Evolutionary conservation across 2,329 filamentous ascomycete species (phyloP).

Genomic region (Ascochyta fabae): DNA sequence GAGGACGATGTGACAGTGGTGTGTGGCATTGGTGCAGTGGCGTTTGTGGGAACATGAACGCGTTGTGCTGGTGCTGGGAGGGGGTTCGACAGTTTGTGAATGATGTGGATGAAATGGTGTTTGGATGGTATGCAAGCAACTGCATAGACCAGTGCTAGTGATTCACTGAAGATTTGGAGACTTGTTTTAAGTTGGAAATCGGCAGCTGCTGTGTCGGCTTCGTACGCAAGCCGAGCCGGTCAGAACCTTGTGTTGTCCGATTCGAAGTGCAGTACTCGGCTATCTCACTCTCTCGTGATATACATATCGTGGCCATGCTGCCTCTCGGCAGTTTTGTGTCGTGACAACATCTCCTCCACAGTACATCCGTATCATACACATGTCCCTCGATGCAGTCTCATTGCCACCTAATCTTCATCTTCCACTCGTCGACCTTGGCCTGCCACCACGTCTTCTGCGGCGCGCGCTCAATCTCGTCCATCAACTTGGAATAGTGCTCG

Average conservation of each 20-base stretch:
- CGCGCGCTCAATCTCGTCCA: conserved; percentile 46
- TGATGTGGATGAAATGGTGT: neutral
- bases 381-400: conserved; percentile 4
- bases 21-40: neutral
- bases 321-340: neutral
- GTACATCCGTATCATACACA: neutral
- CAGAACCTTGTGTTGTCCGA: neutral
- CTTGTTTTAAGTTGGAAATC: too few species aligned
- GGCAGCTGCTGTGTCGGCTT: too few species aligned
- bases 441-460: conserved; percentile 45
- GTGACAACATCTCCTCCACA: neutral
- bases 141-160: neutral
- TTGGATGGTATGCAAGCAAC: too few species aligned
- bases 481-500: conserved; percentile 44
- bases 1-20: conserved; percentile 16
- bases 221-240: too few species aligned
- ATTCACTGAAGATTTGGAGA: too few species aligned
- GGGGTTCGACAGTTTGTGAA: neutral
- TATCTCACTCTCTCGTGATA: neutral
- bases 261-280: neutral
- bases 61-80: neutral
- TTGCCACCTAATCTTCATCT: conserved; percentile 46
- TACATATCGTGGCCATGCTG: neutral
- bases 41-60: neutral
- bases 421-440: conserved; percentile 47